Conservation (phyloP, 805 yeast genomes). For the Candida multigemmis region DNA sequence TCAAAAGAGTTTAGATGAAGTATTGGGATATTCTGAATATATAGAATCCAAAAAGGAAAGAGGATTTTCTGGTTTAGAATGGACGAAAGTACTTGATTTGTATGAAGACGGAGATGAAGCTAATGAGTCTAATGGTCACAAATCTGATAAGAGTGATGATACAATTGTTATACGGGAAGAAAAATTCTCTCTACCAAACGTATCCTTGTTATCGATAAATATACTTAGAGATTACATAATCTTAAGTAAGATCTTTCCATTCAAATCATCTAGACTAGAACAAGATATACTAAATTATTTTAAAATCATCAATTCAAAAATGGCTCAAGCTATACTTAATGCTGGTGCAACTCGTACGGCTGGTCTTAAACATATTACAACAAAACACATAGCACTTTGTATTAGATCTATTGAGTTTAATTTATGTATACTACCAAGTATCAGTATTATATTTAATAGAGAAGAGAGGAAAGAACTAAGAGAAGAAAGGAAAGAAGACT, state of each 20-base stretch:
- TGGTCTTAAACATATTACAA: conserved; percentile 64
- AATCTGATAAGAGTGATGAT: conserved; percentile 1
- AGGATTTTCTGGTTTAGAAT: conserved; percentile 16
- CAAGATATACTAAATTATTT: conserved; percentile 33
- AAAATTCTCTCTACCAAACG: conserved; percentile 19
- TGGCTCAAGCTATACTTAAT: conserved; percentile 53
- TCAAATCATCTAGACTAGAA: conserved; percentile 28
- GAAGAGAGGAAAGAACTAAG: conserved; percentile 8
- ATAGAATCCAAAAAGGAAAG: conserved; percentile 9
- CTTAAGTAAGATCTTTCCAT: conserved; percentile 49
- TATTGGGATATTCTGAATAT: conserved; percentile 14
- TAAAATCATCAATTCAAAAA: conserved; percentile 42
- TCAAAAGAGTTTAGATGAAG: conserved; percentile 16
- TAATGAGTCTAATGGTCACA: conserved; percentile 1
- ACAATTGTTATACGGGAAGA: conserved; percentile 9
- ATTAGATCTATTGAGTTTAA: conserved; percentile 51
- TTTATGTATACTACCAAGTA: conserved; percentile 27
- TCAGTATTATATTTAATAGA: too few relatives aligned
- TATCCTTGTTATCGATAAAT: conserved; percentile 11
- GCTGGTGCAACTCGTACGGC: conserved; percentile 74
- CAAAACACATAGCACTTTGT: conserved; percentile 61
- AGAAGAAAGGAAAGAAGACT: conserved; percentile 12
- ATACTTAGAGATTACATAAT: conserved; percentile 44
- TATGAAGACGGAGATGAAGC: conserved; percentile 4
- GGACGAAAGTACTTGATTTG: conserved; percentile 18